Base-by-base conservation (phyloP, 345 rosid genomes). In the Excoecaria agallocha region DNA sequence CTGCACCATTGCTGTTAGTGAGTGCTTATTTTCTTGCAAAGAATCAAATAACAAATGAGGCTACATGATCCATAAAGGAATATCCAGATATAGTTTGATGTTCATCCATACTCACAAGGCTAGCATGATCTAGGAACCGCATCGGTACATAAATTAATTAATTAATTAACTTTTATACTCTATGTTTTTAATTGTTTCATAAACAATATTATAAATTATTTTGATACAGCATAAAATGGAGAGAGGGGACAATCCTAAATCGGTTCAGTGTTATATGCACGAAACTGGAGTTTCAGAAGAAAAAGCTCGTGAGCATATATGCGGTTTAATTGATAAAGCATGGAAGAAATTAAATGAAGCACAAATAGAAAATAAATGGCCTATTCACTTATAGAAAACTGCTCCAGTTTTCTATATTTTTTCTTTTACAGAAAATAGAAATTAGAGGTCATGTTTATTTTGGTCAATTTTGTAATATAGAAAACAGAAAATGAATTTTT, bases 61-160 rank as follows among this genome's bases (percentile, higher is more conserved):
- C 45, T 17, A 19, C 77, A 49, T 30, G 76, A 13, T n/a, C 49
- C 35, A 71, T 79, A 2, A 35, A 67, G 46, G 66, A 70, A 39
- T 67, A 67, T 64, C 30, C 12, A n/a, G 39, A 72, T 15, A 24
- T 75, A 12, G 51, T 80, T 66, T 66, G 52, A 6, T 70, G 60
- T 25, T 81, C 85, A 3, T 83, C 89, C n/a, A 56, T 70, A 10
- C 68, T 81, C 76, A 25, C 80, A n/a, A 79, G 88, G 37, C 75
- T 83, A 9, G 70, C 72, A 86, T 37, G 88, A 86, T 66, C 56
- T 87, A 4, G 89, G 80, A 56, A 87, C 91, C 41, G 79, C 87
- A 1, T 22, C 76, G 75, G 89, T 85, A 70, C 13, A 41, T 22
- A 12, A 39, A 8, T 46, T 12, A 17, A 13, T 57, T 41, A n/a